These are phyloP conservation scores for Sungouiella blattae DNA, from an alignment of 805 yeast species.

Conservation along the genomic window DNA sequence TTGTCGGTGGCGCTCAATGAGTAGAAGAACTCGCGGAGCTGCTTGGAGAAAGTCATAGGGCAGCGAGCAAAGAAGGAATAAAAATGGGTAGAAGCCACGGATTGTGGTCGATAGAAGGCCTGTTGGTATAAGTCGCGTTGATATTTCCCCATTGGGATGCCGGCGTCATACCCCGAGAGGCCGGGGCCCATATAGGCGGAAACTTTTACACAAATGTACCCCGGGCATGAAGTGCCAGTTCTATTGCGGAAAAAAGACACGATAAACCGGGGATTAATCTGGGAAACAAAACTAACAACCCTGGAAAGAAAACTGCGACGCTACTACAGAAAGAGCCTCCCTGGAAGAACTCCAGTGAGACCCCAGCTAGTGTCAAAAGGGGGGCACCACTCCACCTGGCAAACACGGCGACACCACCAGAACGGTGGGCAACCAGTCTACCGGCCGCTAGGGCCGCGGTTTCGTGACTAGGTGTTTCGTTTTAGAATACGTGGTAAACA, in stretches of 20 bases:
- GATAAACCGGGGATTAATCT: constrained; percentile 45
- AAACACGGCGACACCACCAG: constrained; percentile 15
- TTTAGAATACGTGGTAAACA: constrained; percentile 29
- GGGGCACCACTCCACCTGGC: constrained; percentile 19
- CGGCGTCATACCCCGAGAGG: not conserved
- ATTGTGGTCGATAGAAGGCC: too few relatives aligned
- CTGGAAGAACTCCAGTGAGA: not conserved
- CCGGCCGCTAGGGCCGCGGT: constrained; percentile 18
- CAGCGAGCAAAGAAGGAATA: not conserved
- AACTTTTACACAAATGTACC: constrained; percentile 25
- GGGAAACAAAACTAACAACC: constrained; percentile 34
- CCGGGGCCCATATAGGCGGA: not conserved
- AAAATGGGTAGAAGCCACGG: not conserved
- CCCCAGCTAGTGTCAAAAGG: constrained; percentile 2
- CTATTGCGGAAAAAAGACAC: constrained; percentile 40
- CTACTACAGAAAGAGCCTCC: constrained; percentile 6
- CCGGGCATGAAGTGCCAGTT: constrained; percentile 50
- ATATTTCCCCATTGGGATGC: not conserved
- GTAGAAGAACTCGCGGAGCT: constrained; percentile 57
- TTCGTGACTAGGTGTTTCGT: constrained; percentile 29
- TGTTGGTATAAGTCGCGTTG: too few relatives aligned
- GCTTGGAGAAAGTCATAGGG: constrained; percentile 28
- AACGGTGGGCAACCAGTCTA: constrained; percentile 21
- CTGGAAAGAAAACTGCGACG: constrained; percentile 25
- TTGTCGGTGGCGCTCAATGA: constrained; percentile 65